These are phyloP conservation scores for Pyrenophora tritici-repentis DNA, from an alignment of 2,329 filamentous ascomycete genomes.

Conservation along the genomic window DNA sequence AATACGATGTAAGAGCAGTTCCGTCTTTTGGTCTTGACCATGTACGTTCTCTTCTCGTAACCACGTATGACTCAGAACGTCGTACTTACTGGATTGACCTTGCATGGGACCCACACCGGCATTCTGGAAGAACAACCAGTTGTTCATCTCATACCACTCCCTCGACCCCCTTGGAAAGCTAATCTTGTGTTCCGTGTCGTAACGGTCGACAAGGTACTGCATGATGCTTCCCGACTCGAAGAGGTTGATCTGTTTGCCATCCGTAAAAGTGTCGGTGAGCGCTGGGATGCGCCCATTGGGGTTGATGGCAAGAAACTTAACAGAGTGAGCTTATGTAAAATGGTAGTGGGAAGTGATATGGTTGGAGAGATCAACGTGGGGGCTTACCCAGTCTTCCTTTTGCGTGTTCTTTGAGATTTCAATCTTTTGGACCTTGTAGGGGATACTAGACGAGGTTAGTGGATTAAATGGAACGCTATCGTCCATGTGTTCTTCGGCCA, in stretches of 20 bases:
- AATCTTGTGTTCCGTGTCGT: slow-evolving; percentile 81
- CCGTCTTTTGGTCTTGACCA: neutral
- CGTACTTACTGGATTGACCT: slow-evolving; percentile 62
- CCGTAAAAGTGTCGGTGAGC: slow-evolving; percentile 73
- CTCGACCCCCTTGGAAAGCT: slow-evolving; percentile 73
- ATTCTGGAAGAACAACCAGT: slow-evolving; percentile 74
- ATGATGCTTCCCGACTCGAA: slow-evolving; percentile 86
- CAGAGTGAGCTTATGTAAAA: neutral
- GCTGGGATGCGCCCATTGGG: slow-evolving; percentile 92
- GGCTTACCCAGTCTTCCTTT: slow-evolving; percentile 68
- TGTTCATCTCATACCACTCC: slow-evolving; percentile 79
- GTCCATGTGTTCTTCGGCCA: no score
- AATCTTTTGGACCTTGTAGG: slow-evolving; percentile 77
- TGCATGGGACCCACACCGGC: slow-evolving; percentile 83
- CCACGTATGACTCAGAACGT: no score
- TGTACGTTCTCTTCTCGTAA: neutral
- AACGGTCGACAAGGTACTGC: slow-evolving; percentile 80
- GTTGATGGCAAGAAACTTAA: slow-evolving; percentile 81
- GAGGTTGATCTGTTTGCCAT: slow-evolving; percentile 73
- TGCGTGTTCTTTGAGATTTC: slow-evolving; percentile 77
- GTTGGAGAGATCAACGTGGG: neutral
- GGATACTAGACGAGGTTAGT: slow-evolving; percentile 51
- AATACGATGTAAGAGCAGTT: no score
- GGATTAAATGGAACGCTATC: neutral
- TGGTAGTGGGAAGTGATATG: neutral